Base-by-base conservation (phyloP, 139 green algal species). In the Asterochloris erici region DNA sequence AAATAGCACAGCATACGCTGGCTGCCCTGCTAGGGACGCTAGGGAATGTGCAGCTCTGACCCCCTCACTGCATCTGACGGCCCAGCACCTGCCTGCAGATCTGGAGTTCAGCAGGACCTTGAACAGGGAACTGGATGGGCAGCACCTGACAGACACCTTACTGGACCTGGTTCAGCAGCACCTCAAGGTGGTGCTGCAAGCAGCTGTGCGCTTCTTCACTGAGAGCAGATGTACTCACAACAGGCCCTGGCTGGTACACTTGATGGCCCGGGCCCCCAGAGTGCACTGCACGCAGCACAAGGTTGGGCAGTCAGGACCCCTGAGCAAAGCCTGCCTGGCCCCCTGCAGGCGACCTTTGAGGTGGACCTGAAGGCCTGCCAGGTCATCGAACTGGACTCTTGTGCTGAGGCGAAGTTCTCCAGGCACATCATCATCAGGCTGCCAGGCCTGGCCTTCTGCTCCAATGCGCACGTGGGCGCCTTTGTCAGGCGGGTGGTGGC, bases 381-480 rank as follows among this genome's bases (percentile, higher is more conserved):
- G 29, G 82, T 96, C 17, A 63, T 95, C 61, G 93, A 97, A 84
- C 86, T 98, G 12, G 92, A 96, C 76, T 95, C 91, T 10, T 89
- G 87, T 64, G 92, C 91, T 9, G 47, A 84, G 19, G 76, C 87
- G 60, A 98, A 98, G 89, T 97, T 95, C 85, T 95, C 89, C 12
- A 84, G 93, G 9, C 95, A 98, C 85, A 66, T 98, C 26, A 74
- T 95, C 13, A 76, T 98, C 17, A 84, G 89, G n/a, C 80, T 93
- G 27, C 90, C 92, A 0, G 91, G 91, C 24, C 60, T 63, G 14
- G 28, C 83, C 2, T 80, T 86, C 61, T 16, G 14, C 9, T 76
- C 16, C 73, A 85, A 85, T 71, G 14, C 81, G 16, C 77, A 85
- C 63, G 81, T 68, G 19, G 81, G 73, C 6, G 70, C 68, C 38